These are phyloP conservation scores for Penicillium italicum DNA, from an alignment of 2,329 filamentous ascomycete genomes.

Conservation along the genomic window DNA sequence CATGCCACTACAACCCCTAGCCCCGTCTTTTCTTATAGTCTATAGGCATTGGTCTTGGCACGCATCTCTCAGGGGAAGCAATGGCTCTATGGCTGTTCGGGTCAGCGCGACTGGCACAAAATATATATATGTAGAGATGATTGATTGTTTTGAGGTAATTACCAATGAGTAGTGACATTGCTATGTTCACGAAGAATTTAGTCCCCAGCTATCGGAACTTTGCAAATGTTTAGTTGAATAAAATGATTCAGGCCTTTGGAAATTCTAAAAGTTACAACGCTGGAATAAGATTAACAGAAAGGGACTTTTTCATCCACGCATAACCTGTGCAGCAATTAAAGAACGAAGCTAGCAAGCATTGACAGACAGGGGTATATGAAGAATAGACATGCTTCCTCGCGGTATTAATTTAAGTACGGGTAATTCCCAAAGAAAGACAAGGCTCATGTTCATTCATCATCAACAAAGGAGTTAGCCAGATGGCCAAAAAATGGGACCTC, in stretches of 20 bases:
- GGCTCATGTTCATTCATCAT: conserved; percentile 63
- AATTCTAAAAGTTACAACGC: background rate
- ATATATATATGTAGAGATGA: background rate
- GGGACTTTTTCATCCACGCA: background rate
- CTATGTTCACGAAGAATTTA: background rate
- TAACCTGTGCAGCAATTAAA: background rate
- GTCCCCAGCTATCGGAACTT: too few relatives aligned
- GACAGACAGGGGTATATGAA: conserved; percentile 21
- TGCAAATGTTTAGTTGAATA: background rate
- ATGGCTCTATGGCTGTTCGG: background rate
- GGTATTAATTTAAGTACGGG: conserved; percentile 10
- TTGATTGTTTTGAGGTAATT: background rate
- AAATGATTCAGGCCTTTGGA: background rate
- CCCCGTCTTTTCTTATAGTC: background rate
- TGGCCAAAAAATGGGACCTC: conserved; percentile 84
- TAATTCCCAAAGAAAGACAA: conserved; percentile 4
- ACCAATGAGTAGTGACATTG: background rate
- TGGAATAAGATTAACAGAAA: background rate
- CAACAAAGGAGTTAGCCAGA: conserved; percentile 82
- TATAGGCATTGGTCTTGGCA: background rate
- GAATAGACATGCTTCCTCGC: conserved; percentile 12
- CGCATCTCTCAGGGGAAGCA: background rate
- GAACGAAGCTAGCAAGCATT: conserved; percentile 1
- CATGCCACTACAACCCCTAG: background rate
- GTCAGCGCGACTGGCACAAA: background rate